Conservation (phyloP, 306 rosid genomes). For the Canavalia ensiformis region DNA sequence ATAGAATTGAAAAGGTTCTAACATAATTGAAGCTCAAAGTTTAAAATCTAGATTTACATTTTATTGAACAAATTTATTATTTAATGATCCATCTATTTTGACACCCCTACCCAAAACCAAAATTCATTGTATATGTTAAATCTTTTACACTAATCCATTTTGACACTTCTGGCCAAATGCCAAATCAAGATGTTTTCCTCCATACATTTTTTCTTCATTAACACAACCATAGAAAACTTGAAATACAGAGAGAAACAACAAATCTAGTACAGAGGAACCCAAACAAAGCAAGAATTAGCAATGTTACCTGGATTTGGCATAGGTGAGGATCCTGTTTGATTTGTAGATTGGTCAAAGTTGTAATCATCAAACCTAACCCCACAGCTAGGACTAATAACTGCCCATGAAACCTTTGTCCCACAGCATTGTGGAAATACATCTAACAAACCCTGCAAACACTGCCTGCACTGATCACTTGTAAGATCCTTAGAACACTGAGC, state of each 20-base stretch:
- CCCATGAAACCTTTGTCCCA: conserved; percentile 16
- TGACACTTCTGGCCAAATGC: too few relatives aligned
- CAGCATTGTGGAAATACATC: conserved; percentile 24
- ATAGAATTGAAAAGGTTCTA: too few relatives aligned
- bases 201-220: too few relatives aligned
- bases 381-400: conserved; percentile 38
- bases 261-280: not conserved
- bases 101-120: too few relatives aligned
- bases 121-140: too few relatives aligned
- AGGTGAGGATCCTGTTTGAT: conserved; percentile 1
- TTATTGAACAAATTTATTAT: too few relatives aligned
- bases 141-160: too few relatives aligned
- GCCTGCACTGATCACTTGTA: not conserved
- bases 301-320: conserved; percentile 18
- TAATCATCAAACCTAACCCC: conserved; percentile 23
- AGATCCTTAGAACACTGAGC: conserved; percentile 46
- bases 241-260: not conserved
- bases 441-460: conserved; percentile 35
- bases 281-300: not conserved
- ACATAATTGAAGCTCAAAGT: too few relatives aligned
- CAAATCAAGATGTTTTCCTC: too few relatives aligned
- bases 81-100: too few relatives aligned
- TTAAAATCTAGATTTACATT: too few relatives aligned
- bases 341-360: not conserved
- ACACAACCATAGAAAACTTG: too few relatives aligned